Evolutionary conservation across 345 rosid genomes (phyloP).

Genomic region (Eucalyptus rudis): DNA sequence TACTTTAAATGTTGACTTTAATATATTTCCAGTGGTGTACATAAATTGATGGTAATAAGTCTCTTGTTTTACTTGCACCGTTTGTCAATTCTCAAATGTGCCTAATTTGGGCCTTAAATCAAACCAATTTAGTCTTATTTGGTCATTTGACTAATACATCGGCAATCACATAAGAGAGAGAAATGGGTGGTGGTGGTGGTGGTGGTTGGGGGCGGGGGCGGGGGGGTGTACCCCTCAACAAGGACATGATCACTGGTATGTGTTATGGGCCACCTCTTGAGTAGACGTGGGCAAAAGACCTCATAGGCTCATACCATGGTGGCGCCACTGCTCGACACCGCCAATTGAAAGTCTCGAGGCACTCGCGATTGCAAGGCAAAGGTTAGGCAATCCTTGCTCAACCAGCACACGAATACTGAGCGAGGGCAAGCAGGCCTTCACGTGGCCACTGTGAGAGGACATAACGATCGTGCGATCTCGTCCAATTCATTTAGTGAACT

Average conservation of each 20-base stretch:
- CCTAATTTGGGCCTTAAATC: not conserved
- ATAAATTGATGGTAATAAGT: not conserved
- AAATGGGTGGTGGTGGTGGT: too few relatives aligned
- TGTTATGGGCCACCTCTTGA: not conserved
- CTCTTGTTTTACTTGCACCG: not conserved
- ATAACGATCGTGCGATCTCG: rapidly evolving
- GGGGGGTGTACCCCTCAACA: not conserved
- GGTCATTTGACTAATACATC: too few relatives aligned
- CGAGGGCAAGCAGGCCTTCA: not conserved
- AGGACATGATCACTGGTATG: not conserved
- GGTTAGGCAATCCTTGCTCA: too few relatives aligned
- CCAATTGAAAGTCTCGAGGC: not conserved
- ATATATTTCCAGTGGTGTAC: not conserved
- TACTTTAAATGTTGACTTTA: too few relatives aligned
- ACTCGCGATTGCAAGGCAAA: rapidly evolving
- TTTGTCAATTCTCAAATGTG: not conserved
- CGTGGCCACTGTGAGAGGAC: rapidly evolving
- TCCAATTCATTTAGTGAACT: too few relatives aligned
- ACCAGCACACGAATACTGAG: not conserved
- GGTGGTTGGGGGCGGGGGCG: too few relatives aligned
- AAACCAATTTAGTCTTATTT: not conserved
- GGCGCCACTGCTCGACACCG: not conserved
- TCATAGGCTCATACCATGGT: not conserved
- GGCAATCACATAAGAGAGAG: too few relatives aligned
- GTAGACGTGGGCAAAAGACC: not conserved